A percentile compares a stretch with the other conserved stretches of the same genome.
Evolutionary conservation across 2,329 filamentous ascomycete species (phyloP).

Genomic region (Bipolaris sorokiniana): DNA sequence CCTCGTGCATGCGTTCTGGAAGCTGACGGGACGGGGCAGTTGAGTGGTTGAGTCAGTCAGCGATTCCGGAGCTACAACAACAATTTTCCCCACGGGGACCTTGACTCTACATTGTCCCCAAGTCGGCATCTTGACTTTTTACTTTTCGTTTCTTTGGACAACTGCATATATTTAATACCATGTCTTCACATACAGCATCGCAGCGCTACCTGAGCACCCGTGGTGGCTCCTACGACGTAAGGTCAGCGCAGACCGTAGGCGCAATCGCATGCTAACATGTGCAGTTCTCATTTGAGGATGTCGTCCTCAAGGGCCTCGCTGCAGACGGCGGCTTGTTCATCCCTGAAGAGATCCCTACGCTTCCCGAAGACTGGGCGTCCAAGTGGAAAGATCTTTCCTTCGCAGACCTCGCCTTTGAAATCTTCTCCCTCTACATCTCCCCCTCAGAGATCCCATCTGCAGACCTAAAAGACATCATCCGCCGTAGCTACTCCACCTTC

Average conservation of each 20-base stretch:
- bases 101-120: conserved; percentile 5
- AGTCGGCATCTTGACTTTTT: conserved; percentile 9
- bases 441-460: conserved; percentile 77
- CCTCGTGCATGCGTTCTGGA: conserved; percentile 12
- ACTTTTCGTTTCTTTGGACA: conserved; percentile 9
- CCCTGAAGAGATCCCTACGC: conserved; percentile 76
- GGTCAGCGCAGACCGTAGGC: conserved; percentile 23
- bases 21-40: conserved; percentile 13
- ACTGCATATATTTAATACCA: conserved; percentile 26
- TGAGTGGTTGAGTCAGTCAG: conserved; percentile 29
- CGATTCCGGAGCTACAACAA: conserved; percentile 37
- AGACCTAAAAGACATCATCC: conserved; percentile 83
- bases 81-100: conserved; percentile 36
- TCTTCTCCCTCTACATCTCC: conserved; percentile 89
- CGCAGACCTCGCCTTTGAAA: conserved; percentile 79
- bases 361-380: conserved; percentile 68
- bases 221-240: conserved; percentile 67
- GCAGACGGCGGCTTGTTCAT: conserved; percentile 88
- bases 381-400: conserved; percentile 80
- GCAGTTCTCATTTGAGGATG: conserved; percentile 87
- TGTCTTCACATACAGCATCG: conserved; percentile 59
- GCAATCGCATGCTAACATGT: conserved; percentile 23
- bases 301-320: conserved; percentile 87
- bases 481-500: conserved; percentile 88
- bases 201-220: conserved; percentile 68